Evolutionary conservation across 1,284 basidiomycete genomes (phyloP).

Genomic region (Heterobasidion irregulare): DNA sequence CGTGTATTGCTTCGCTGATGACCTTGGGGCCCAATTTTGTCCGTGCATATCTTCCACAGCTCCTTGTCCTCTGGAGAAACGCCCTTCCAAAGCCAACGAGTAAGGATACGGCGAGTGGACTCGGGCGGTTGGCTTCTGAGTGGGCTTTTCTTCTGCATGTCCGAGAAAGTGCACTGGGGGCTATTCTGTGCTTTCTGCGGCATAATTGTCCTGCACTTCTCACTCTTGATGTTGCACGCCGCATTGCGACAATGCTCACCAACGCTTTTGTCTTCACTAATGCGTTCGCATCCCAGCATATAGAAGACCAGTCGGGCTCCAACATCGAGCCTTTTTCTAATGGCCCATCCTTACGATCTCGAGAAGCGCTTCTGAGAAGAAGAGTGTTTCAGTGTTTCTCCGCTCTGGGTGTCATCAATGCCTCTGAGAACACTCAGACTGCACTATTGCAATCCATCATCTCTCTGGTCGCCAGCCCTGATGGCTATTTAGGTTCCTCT

Average conservation of each 20-base stretch:
- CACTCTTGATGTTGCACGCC: slow-evolving; percentile 85
- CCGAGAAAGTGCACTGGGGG: slow-evolving; percentile 84
- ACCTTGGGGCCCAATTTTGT: slow-evolving; percentile 92
- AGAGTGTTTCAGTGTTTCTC: slow-evolving; percentile 89
- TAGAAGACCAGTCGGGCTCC: slow-evolving; percentile 39
- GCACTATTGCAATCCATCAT: slow-evolving; percentile 80
- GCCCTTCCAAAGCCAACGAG: slow-evolving; percentile 90
- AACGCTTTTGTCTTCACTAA: slow-evolving; percentile 90
- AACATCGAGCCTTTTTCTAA: slow-evolving; percentile 28
- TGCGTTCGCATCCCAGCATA: slow-evolving; percentile 47
- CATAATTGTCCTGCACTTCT: slow-evolving; percentile 74
- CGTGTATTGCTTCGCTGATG: slow-evolving; percentile 85
- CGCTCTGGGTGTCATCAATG: slow-evolving; percentile 68
- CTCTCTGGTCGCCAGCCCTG: slow-evolving; percentile 81
- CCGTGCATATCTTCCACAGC: slow-evolving; percentile 83
- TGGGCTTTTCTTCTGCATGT: slow-evolving; percentile 93
- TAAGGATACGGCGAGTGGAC: slow-evolving; percentile 64
- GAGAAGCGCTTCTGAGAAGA: slow-evolving; percentile 79
- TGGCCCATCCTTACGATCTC: slow-evolving; percentile 62
- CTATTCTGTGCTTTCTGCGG: slow-evolving; percentile 82
- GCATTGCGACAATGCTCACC: slow-evolving; percentile 79
- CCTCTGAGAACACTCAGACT: slow-evolving; percentile 77
- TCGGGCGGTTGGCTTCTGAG: slow-evolving; percentile 66
- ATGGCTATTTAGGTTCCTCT: slow-evolving; percentile 71
- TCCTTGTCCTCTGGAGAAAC: slow-evolving; percentile 95